phyloP scores from a whole-genome alignment of 192 early-diverging fungal species.

The Coemansia sp. region DNA sequence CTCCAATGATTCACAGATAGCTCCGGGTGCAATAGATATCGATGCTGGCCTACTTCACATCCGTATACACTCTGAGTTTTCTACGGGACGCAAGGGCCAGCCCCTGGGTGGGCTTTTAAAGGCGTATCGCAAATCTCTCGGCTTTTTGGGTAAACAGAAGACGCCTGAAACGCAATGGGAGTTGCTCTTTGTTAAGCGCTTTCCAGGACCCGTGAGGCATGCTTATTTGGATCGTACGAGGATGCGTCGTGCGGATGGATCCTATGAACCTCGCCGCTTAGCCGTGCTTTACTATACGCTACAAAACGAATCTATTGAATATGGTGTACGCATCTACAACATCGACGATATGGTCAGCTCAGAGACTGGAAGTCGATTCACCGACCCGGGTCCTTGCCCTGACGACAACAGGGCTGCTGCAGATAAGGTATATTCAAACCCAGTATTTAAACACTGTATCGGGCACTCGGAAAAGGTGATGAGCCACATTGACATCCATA shows the following conservation, averaged over 20 bases:
- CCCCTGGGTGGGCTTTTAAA: conserved; percentile 43
- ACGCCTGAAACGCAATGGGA: conserved; percentile 26
- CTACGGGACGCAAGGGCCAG: conserved; percentile 19
- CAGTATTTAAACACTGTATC: conserved; percentile 26
- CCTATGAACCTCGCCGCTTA: conserved; percentile 30
- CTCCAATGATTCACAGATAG: background rate
- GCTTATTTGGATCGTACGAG: conserved; percentile 41
- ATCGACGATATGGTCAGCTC: no score
- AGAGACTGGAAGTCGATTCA: no score
- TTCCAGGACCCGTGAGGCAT: conserved; percentile 39
- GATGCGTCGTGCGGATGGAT: conserved; percentile 25
- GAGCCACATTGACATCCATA: conserved; percentile 13
- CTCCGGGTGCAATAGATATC: conserved; percentile 20
- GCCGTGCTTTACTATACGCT: conserved; percentile 43
- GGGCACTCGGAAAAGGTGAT: conserved; percentile 24
- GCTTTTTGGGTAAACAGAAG: conserved; percentile 7
- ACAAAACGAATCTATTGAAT: conserved; percentile 23
- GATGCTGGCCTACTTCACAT: conserved; percentile 38
- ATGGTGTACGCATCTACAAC: conserved; percentile 37
- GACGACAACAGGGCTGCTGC: conserved; percentile 24
- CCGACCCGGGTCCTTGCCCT: conserved; percentile 19
- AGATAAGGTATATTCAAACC: conserved; percentile 27
- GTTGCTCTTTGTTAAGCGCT: conserved; percentile 44
- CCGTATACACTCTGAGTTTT: conserved; percentile 38
- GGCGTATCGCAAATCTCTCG: conserved; percentile 35